Percentiles rank a stretch among this genome's conserved stretches.
Conservation (phyloP, 148 eudicot genomes). For the Camellia granthamiana region DNA sequence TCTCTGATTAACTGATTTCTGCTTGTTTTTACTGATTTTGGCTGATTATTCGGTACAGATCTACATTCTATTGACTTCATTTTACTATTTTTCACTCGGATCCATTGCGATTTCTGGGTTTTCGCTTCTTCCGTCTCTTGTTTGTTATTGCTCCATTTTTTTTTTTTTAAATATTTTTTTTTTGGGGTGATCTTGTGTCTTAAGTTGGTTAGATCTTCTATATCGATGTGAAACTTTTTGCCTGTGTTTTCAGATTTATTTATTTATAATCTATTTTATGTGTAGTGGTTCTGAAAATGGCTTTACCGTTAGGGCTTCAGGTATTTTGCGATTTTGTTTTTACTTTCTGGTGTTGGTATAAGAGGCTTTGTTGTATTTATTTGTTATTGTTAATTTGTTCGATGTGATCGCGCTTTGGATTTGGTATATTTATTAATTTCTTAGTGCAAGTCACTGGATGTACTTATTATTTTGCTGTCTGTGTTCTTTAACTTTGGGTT, state of each 20-base stretch:
- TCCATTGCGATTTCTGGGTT: background rate
- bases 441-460: no score
- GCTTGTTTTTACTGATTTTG: background rate
- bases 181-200: background rate
- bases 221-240: background rate
- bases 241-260: background rate
- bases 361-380: background rate
- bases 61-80: background rate
- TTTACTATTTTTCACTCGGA: constrained; percentile 6
- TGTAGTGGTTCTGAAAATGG: background rate
- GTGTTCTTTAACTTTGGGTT: no score
- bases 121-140: background rate
- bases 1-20: background rate
- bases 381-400: background rate
- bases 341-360: background rate
- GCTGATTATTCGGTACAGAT: background rate
- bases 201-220: background rate
- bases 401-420: background rate
- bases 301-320: background rate
- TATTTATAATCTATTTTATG: background rate
- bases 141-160: background rate
- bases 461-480: no score
- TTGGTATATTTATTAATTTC: no score
- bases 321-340: background rate
- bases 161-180: background rate